phyloP scores from a whole-genome alignment of 2,329 filamentous ascomycete genomes.

The Neofusicoccum ribis region DNA sequence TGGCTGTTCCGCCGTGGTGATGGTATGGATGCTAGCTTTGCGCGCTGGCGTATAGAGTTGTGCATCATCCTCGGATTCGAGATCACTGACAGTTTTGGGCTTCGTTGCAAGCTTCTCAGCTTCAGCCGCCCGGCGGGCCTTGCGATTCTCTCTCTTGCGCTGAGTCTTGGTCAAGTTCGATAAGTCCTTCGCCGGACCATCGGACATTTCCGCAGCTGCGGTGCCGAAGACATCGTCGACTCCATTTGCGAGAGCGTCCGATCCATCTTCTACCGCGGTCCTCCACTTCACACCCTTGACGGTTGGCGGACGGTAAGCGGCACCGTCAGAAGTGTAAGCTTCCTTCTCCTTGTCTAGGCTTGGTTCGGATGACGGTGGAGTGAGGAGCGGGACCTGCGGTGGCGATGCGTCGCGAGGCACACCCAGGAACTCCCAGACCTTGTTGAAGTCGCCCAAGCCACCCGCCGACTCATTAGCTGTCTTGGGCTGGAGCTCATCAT shows the following conservation, averaged over 20 bases:
- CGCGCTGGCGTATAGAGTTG: conserved; percentile 32
- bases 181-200: background rate
- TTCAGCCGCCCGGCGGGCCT: conserved; percentile 27
- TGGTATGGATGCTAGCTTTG: conserved; percentile 36
- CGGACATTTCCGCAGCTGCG: conserved; percentile 4
- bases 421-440: conserved; percentile 48
- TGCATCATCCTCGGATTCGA: conserved; percentile 38
- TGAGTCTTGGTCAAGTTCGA: conserved; percentile 36
- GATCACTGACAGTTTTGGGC: conserved; percentile 27
- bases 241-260: conserved; percentile 1
- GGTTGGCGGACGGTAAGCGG: conserved; percentile 29
- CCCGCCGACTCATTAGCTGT: conserved; percentile 5
- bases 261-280: conserved; percentile 20
- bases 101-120: conserved; percentile 22
- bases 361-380: conserved; percentile 20
- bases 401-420: conserved; percentile 28
- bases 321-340: conserved; percentile 48
- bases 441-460: conserved; percentile 47
- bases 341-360: conserved; percentile 20
- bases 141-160: conserved; percentile 33
- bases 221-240: conserved; percentile 16
- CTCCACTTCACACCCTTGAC: conserved; percentile 28
- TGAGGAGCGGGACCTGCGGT: conserved; percentile 25
- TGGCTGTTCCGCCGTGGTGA: background rate
- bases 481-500: background rate